Evolutionary conservation across 306 rosid species (phyloP).

Genomic region (Benincasa hispida): DNA sequence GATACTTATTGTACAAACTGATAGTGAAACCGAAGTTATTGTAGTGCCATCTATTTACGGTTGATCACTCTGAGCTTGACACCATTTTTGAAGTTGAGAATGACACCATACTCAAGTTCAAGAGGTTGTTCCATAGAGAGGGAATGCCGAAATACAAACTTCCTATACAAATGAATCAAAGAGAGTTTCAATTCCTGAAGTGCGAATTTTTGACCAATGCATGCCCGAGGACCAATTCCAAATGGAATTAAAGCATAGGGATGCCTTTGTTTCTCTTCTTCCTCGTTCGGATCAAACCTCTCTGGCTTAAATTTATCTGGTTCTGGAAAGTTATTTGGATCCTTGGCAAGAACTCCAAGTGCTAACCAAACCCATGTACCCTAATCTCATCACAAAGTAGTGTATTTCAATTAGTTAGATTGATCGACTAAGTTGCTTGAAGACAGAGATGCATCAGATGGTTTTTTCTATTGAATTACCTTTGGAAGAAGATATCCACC

Average conservation of each 20-base stretch:
- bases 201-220: conserved; percentile 82
- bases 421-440: background rate
- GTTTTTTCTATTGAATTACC: conserved; percentile 25
- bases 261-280: conserved; percentile 72
- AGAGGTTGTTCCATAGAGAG: conserved; percentile 71
- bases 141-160: conserved; percentile 64
- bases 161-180: conserved; percentile 64
- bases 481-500: conserved; percentile 90
- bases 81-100: conserved; percentile 82
- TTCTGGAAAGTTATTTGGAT: conserved; percentile 69
- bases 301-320: conserved; percentile 90
- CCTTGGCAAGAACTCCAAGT: conserved; percentile 81
- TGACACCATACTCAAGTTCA: conserved; percentile 69
- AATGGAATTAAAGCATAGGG: conserved; percentile 81
- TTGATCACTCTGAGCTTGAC: conserved; percentile 53
- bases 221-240: conserved; percentile 84
- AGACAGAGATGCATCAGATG: background rate
- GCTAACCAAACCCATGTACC: conserved; percentile 98
- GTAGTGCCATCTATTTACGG: conserved; percentile 14
- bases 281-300: conserved; percentile 68
- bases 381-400: conserved; percentile 22
- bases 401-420: background rate
- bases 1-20: background rate
- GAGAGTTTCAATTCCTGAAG: conserved; percentile 75
- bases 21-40: background rate